Evolutionary conservation across 2,329 filamentous ascomycete species (phyloP), one percentile per base, ranked within the genome.

Genomic region (Colletotrichum sojae): DNA sequence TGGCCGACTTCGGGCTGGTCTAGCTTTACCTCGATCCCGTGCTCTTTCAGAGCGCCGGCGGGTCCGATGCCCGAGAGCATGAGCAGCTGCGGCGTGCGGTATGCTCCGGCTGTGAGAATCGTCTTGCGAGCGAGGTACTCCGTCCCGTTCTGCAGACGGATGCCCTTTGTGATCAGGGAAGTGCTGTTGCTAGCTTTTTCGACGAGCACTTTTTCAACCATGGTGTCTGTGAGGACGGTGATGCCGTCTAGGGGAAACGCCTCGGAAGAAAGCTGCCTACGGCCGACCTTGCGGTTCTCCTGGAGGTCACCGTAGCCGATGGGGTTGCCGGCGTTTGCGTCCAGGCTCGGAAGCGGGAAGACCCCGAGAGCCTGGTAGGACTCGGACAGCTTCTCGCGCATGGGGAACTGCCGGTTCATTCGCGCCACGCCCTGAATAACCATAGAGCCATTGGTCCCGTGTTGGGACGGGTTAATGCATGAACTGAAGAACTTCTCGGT

Each of bases 1-100:
- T 83, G 83, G 5, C 85, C 85, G 0, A 87, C 85, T 0, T 83
- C 84, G 1, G 83, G 83, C 0, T 82, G 77, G 12, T 85, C 78
- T 0, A 86, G 77, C 8, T 80, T 72, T 36, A 80, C 81, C 3
- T 77, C 52, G 51, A 86, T 85, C 9, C 76, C 77, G 45, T 83
- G 75, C 62, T 82, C 76, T 16, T 80, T 76, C 3, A 70, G 73
- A 46, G 86, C 83, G 0, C 78, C 74, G 48, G 77, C 79, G 6
- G 83, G 80, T 0, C 86, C 85, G 25, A 88, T 83, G 0, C 86
- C 86, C 3, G 85, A 88, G 15, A 85, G 83, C 71, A 86, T 81
- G 3, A 88, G 78, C 39, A 88, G 82, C 15, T 82, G 82, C 1
- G 86, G 85, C 45, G 83, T 85, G 73, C 83, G 85, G 73, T 86